These are phyloP conservation scores for Citrus mangshanensis DNA, from an alignment of 345 rosid species.

Conservation along the genomic window DNA sequence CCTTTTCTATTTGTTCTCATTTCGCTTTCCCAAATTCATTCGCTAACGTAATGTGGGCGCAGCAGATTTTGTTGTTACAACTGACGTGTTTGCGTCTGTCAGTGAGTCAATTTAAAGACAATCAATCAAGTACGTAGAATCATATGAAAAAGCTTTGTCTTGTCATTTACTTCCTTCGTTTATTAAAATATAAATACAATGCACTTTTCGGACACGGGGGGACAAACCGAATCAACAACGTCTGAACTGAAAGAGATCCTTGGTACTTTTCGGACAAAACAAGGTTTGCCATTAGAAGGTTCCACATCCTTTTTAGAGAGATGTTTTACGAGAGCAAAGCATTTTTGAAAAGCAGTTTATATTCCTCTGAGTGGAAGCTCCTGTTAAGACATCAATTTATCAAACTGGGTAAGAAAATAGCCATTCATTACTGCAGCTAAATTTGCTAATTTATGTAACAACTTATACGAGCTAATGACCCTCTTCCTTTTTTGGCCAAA, in stretches of 20 bases:
- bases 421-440: slow-evolving; percentile 19
- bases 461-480: slow-evolving; percentile 16
- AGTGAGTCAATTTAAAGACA: slow-evolving; percentile 1
- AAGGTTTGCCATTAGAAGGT: slow-evolving; percentile 9
- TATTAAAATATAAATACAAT: background rate
- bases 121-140: slow-evolving; percentile 1
- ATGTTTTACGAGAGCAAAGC: slow-evolving; percentile 8
- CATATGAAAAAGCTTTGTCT: slow-evolving; percentile 22
- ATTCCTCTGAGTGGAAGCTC: slow-evolving; percentile 4
- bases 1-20: slow-evolving; percentile 12
- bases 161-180: slow-evolving; percentile 25
- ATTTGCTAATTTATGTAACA: slow-evolving; percentile 28
- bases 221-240: slow-evolving; percentile 25
- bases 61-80: background rate
- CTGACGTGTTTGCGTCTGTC: slow-evolving; percentile 22
- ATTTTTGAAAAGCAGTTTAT: background rate
- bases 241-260: slow-evolving; percentile 10
- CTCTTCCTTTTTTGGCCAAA: slow-evolving; percentile 15
- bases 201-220: background rate
- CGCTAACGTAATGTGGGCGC: too few species aligned
- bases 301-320: slow-evolving; percentile 21
- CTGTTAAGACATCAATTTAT: background rate
- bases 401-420: slow-evolving; percentile 3
- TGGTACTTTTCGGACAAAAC: slow-evolving; percentile 32
- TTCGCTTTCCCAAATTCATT: slow-evolving; percentile 28